These are phyloP conservation scores for Groenewaldozyma salmanticensis DNA, from an alignment of 805 yeast genomes.

Conservation along the genomic window DNA sequence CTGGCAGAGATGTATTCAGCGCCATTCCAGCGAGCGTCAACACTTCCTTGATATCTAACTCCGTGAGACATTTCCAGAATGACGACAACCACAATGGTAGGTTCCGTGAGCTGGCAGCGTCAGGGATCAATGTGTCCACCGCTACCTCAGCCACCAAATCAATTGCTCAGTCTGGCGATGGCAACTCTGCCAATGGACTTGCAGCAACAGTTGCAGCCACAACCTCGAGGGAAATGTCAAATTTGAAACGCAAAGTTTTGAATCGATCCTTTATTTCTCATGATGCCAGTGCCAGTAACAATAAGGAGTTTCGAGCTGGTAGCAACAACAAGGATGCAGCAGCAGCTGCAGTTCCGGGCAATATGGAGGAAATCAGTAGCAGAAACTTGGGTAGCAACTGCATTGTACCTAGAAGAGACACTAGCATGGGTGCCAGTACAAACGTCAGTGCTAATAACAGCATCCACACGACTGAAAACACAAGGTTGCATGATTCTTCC, in stretches of 20 bases:
- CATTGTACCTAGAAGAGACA: not conserved
- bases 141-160: constrained; percentile 29
- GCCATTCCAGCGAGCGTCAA: not conserved
- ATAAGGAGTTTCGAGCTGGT: constrained; percentile 18
- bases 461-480: not conserved
- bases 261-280: constrained; percentile 4
- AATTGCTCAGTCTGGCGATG: constrained; percentile 23
- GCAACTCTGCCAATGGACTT: constrained; percentile 22
- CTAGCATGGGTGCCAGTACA: not conserved
- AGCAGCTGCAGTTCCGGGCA: constrained; percentile 7
- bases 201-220: constrained; percentile 24
- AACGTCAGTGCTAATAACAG: not conserved
- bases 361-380: too few species aligned
- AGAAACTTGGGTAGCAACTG: too few species aligned
- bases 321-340: constrained; percentile 22
- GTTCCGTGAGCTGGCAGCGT: constrained; percentile 50
- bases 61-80: constrained; percentile 13
- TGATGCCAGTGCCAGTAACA: constrained; percentile 1
- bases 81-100: constrained; percentile 18
- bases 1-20: too few species aligned
- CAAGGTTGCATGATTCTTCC: too few species aligned
- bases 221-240: constrained; percentile 32
- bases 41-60: not conserved
- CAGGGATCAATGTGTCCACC: constrained; percentile 44
- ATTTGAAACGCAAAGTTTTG: constrained; percentile 32